Conservation (phyloP, 2,329 filamentous ascomycete species). For the Verticillium zaregamsianum region DNA sequence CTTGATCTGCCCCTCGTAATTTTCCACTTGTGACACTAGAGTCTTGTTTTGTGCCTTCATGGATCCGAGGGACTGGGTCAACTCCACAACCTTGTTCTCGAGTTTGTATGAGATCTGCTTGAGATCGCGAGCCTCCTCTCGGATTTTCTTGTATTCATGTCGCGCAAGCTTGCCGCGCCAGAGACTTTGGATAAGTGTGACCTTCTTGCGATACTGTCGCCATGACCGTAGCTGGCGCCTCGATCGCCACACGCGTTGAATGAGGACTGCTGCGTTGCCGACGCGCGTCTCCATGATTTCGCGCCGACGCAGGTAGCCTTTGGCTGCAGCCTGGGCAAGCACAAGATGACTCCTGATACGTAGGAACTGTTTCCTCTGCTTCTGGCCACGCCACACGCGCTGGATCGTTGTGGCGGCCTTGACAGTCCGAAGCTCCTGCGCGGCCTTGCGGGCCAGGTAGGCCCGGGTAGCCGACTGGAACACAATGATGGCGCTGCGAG, state of each 20-base stretch:
- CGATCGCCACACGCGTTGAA: conserved; percentile 86
- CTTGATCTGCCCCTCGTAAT: conserved; percentile 93
- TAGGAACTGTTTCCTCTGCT: conserved; percentile 78
- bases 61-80: conserved; percentile 88
- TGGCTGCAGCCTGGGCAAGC: conserved; percentile 82
- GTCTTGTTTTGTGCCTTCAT: conserved; percentile 95
- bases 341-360: conserved; percentile 79
- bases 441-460: conserved; percentile 70
- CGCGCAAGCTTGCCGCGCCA: conserved; percentile 85
- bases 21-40: conserved; percentile 83
- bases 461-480: conserved; percentile 78
- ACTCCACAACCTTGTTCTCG: conserved; percentile 98
- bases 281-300: conserved; percentile 91
- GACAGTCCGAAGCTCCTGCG: conserved; percentile 75
- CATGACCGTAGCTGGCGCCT: conserved; percentile 74
- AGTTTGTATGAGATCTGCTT: conserved; percentile 99
- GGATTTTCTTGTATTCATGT: conserved; percentile 80
- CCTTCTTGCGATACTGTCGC: conserved; percentile 85
- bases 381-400: conserved; percentile 88
- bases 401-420: conserved; percentile 93
- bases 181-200: conserved; percentile 84
- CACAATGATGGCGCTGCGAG: conserved; percentile 72
- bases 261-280: conserved; percentile 84
- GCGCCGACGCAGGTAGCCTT: conserved; percentile 86
- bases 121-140: conserved; percentile 94